Evolutionary conservation across 331 rosid genomes (phyloP), one percentile per base, ranked within the genome.

Genomic region (Pyracantha coccinea): DNA sequence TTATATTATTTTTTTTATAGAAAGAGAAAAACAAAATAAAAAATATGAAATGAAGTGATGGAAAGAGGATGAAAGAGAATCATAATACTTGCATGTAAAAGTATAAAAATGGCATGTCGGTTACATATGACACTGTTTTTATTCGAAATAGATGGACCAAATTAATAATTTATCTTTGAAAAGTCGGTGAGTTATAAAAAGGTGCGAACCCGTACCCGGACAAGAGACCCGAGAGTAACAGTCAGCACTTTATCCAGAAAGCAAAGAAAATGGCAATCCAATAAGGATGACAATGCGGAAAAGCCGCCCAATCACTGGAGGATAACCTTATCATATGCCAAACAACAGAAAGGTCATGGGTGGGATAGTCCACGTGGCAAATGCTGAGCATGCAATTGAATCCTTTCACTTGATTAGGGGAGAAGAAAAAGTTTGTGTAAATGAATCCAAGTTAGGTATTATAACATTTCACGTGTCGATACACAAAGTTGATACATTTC

Each of bases 301-400:
- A 24, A 24, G 63, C 13, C 74, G 69, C 5, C 95, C 92, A 88
- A 90, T 88, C 59, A 79, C 65, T 41, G 63, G 29, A 86, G 29
- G 96, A 90, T 90, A 90, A 86, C 88, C 75, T 88, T 86, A 90
- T 90, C 91, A 66, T 65, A 68, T 25, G 73, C 16, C 59, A 45
- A 68, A 24, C 38, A 7, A 33, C 2, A 2, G 13, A n/a, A 11
- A 11, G 4, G 13, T 7, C 19, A 11, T 41, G 28, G 17, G 71
- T 33, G 54, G 21, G 20, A 2, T 2, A 21, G 71, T 8, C 27
- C 73, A 68, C 59, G 59, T 16, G 73, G 73, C 59, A 29, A 14
- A 16, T 62, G 3, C 68, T 16, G 23, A 16, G 14, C 35, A 25
- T 11, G 17, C 27, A 13, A 10, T 10, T 57, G 62, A 60, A 60